A percentile compares a stretch with the other conserved stretches of the same genome.
These are phyloP conservation scores for Arabis hirsuta DNA, from an alignment of 345 rosid genomes.

Conservation along the genomic window DNA sequence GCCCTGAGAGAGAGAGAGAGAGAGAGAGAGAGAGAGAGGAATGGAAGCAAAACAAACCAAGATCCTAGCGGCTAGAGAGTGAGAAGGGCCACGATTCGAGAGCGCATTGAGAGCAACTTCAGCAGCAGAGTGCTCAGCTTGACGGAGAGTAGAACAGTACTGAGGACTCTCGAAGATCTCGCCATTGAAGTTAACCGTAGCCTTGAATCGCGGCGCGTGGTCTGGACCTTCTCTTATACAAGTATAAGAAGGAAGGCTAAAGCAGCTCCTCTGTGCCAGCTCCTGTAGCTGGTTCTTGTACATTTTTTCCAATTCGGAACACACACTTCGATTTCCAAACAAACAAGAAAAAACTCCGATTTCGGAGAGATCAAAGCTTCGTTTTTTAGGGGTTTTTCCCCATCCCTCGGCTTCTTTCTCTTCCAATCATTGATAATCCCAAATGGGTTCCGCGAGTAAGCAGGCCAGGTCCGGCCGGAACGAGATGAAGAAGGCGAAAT, in stretches of 20 bases:
- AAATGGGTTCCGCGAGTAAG: conserved; percentile 27
- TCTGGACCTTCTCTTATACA: conserved; percentile 99
- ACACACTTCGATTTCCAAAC: background rate
- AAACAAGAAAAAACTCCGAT: conserved; percentile 1
- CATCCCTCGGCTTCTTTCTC: background rate
- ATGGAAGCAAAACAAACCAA: conserved; percentile 54
- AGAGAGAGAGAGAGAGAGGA: background rate
- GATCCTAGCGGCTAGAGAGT: conserved; percentile 97
- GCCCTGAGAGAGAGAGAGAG: background rate
- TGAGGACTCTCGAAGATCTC: conserved; percentile 96
- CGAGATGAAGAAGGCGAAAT: conserved; percentile 38
- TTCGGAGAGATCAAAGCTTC: conserved; percentile 39
- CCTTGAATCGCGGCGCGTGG: conserved; percentile 99
- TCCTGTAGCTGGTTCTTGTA: conserved; percentile 99
- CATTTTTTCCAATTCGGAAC: no score
- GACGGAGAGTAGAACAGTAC: conserved; percentile 97
- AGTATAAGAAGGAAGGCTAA: conserved; percentile 86
- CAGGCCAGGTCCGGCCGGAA: conserved; percentile 36
- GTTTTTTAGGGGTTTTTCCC: conserved; percentile 8
- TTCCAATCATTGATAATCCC: conserved; percentile 7
- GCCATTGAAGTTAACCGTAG: conserved; percentile 94
- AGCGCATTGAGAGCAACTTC: conserved; percentile 94
- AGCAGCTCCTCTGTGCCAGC: conserved; percentile 99
- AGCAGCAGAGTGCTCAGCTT: conserved; percentile 99
- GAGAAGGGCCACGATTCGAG: conserved; percentile 92